Percentiles rank a stretch among this genome's conserved stretches.
These are phyloP conservation scores for Debaryomyces robertsiae DNA, from an alignment of 1,139 yeast genomes.

Conservation along the genomic window DNA sequence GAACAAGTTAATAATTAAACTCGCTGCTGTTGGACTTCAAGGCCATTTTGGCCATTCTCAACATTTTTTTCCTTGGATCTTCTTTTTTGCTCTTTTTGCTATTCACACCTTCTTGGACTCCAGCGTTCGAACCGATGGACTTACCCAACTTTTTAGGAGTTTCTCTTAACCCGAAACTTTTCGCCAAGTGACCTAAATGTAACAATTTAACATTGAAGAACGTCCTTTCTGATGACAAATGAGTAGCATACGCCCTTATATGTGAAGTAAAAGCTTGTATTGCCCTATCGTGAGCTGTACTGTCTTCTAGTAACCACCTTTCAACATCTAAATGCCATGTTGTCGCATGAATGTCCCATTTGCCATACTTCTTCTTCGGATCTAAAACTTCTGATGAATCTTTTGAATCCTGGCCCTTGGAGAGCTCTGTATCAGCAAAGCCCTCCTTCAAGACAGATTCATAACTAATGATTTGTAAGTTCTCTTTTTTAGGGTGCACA, in stretches of 20 bases:
- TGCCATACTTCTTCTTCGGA: conserved; percentile 39
- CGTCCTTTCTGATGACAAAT: conserved; percentile 73
- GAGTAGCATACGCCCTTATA: conserved; percentile 96
- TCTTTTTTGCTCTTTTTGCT: conserved; percentile 50
- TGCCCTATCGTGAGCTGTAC: conserved; percentile 60
- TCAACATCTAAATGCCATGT: conserved; percentile 94
- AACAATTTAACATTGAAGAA: conserved; percentile 77
- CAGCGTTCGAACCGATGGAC: conserved; percentile 26
- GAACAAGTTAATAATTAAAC: conserved; percentile 56
- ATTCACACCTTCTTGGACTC: conserved; percentile 22
- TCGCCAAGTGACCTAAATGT: conserved; percentile 95
- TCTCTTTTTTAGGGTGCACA: conserved; percentile 63
- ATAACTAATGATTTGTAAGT: conserved; percentile 41
- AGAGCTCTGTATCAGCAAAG: conserved; percentile 45
- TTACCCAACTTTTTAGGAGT: conserved; percentile 79
- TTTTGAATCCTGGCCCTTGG: conserved; percentile 16
- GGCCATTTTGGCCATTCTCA: conserved; percentile 74
- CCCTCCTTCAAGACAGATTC: conserved; percentile 61
- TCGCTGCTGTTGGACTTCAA: conserved; percentile 66
- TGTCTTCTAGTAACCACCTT: conserved; percentile 79
- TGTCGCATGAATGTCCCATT: conserved; percentile 95
- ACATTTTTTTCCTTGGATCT: conserved; percentile 70
- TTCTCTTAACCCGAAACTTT: conserved; percentile 91
- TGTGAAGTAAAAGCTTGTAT: conserved; percentile 84
- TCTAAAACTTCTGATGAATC: conserved; percentile 21